phyloP scores from a whole-genome alignment of 257 asterid species.

The Knoxia roxburghii region DNA sequence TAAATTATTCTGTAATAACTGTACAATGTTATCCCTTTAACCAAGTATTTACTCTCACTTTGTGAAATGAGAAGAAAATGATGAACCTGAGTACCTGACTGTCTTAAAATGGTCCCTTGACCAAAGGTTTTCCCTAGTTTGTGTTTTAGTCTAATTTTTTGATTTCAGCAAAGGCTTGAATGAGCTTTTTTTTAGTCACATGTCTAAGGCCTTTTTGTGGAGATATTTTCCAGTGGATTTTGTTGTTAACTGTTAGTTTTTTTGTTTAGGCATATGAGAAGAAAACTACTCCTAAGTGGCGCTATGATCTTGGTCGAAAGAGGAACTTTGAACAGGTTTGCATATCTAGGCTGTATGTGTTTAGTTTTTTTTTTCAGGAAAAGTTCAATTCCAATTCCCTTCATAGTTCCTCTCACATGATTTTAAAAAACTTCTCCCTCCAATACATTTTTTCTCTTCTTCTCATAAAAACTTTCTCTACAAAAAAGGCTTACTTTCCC shows the following conservation, averaged over 20 bases:
- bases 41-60: background rate
- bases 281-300: slow-evolving; percentile 85
- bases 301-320: slow-evolving; percentile 89
- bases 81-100: too few species aligned
- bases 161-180: too few species aligned
- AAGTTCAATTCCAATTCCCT: too few species aligned
- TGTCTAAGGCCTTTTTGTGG: background rate
- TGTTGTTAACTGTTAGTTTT: slow-evolving; percentile 13
- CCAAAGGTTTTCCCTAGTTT: background rate
- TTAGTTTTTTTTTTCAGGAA: too few species aligned
- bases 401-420: too few species aligned
- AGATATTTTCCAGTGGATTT: background rate
- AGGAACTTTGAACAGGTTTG: slow-evolving; percentile 59
- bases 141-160: background rate
- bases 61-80: background rate
- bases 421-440: too few species aligned
- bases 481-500: too few species aligned
- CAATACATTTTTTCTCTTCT: too few species aligned
- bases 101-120: background rate
- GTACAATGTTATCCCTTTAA: background rate
- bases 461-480: too few species aligned
- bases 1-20: background rate
- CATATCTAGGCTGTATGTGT: background rate
- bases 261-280: slow-evolving; percentile 84
- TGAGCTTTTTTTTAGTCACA: background rate